phyloP scores from a whole-genome alignment of 1,284 basidiomycete species.

The Irpex sp. region DNA sequence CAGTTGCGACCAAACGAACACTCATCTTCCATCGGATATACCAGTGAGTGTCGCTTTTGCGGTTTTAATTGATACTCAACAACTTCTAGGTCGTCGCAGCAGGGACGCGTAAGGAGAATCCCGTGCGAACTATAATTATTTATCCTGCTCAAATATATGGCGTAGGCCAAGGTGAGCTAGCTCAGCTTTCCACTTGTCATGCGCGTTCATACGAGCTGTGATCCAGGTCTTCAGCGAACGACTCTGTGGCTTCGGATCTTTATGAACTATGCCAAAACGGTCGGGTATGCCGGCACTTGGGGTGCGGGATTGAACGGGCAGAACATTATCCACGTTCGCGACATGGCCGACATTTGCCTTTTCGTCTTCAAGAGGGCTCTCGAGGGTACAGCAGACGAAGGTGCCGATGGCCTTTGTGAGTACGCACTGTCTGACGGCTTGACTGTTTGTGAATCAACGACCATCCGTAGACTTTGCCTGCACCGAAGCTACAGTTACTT shows the following conservation, averaged over 20 bases:
- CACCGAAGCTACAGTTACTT: constrained; percentile 22
- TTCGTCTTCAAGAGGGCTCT: constrained; percentile 34
- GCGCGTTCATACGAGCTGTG: background rate
- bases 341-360: constrained; percentile 30
- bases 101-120: constrained; percentile 34
- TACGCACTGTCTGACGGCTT: background rate
- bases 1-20: constrained; percentile 25
- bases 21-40: constrained; percentile 35
- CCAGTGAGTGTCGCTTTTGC: constrained; percentile 17
- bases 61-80: background rate
- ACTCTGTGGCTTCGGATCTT: constrained; percentile 33
- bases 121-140: constrained; percentile 39
- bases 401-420: constrained; percentile 36
- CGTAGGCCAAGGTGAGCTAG: constrained; percentile 31
- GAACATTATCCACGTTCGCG: constrained; percentile 36
- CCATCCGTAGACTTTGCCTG: constrained; percentile 10
- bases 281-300: constrained; percentile 36
- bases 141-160: constrained; percentile 39
- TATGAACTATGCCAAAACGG: constrained; percentile 26
- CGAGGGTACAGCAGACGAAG: constrained; percentile 36
- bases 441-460: constrained; percentile 19
- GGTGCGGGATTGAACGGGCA: constrained; percentile 35
- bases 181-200: background rate
- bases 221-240: constrained; percentile 29
- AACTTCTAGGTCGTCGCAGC: constrained; percentile 32